phyloP scores from a whole-genome alignment of 2,329 filamentous ascomycete species.

The Fusarium fracticaudum region DNA sequence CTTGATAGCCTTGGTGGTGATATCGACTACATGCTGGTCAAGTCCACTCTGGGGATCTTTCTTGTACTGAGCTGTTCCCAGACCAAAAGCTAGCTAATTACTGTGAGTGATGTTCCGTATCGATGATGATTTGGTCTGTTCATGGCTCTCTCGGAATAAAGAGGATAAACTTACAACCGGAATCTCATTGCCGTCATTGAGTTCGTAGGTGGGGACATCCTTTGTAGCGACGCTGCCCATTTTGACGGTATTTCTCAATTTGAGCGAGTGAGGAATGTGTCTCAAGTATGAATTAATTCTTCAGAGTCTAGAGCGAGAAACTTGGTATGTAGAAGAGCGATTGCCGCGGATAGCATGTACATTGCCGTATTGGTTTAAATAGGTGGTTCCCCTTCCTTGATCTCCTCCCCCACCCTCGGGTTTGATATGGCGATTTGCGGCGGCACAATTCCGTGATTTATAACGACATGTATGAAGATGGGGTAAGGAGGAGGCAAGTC shows the following conservation, averaged over 20 bases:
- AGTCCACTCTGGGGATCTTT: constrained; percentile 58
- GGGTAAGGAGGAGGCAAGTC: not conserved
- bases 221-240: constrained; percentile 28
- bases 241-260: not conserved
- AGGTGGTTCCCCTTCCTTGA: not conserved
- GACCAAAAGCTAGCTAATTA: constrained; percentile 72
- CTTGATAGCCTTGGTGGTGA: constrained; percentile 70
- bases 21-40: constrained; percentile 62
- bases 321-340: not conserved
- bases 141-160: not conserved
- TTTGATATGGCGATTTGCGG: constrained; percentile 24
- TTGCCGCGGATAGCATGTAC: not conserved
- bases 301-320: not conserved
- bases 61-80: constrained; percentile 74
- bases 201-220: constrained; percentile 67
- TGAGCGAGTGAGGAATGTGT: not conserved
- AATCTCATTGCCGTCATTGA: constrained; percentile 79
- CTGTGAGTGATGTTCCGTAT: not conserved
- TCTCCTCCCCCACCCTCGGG: not conserved
- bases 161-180: constrained; percentile 64
- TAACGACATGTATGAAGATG: not conserved
- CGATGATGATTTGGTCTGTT: not conserved
- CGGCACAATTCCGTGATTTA: constrained; percentile 34
- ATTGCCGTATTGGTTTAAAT: constrained; percentile 5
- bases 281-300: not conserved